Evolutionary conservation across 2,329 filamentous ascomycete genomes (phyloP).

Genomic region (Neofusicoccum cordaticola): DNA sequence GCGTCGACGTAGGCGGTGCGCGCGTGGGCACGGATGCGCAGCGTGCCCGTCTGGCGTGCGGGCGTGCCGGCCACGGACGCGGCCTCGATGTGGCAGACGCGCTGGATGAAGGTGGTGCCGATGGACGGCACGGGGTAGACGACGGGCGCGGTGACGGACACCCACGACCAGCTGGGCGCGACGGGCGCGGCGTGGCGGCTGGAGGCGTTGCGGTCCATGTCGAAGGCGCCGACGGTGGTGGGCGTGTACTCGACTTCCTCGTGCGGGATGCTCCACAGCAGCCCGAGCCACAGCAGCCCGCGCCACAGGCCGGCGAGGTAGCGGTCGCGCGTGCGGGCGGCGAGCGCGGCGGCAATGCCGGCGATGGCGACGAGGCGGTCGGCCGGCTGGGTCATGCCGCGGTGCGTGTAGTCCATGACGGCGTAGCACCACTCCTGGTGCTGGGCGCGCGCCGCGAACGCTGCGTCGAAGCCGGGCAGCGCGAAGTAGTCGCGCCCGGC

Average conservation of each 20-base stretch:
- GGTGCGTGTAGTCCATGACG: background rate
- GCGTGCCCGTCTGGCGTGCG: conserved; percentile 16
- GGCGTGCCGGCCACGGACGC: conserved; percentile 17
- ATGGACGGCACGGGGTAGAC: conserved; percentile 19
- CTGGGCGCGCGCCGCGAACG: conserved; percentile 13
- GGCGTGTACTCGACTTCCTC: background rate
- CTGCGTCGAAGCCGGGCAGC: background rate
- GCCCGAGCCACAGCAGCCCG: background rate
- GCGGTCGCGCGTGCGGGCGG: background rate
- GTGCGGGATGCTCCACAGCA: background rate
- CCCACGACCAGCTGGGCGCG: conserved; percentile 6
- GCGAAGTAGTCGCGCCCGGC: conserved; percentile 20
- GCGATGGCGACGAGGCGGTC: background rate
- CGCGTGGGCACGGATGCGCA: conserved; percentile 21
- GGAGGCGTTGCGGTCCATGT: background rate
- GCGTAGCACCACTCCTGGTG: conserved; percentile 21
- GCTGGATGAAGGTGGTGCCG: conserved; percentile 13
- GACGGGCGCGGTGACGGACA: conserved; percentile 5
- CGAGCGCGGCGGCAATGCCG: background rate
- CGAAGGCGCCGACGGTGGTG: background rate
- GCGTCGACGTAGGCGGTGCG: conserved; percentile 23
- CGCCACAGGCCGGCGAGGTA: conserved; percentile 5
- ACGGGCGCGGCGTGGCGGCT: background rate
- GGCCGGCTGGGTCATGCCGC: background rate
- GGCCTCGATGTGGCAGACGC: conserved; percentile 20